A percentile compares a stretch with the other conserved stretches of the same genome.
phyloP scores from a whole-genome alignment of 257 asterid species.

The Voacanga thouarsii region DNA sequence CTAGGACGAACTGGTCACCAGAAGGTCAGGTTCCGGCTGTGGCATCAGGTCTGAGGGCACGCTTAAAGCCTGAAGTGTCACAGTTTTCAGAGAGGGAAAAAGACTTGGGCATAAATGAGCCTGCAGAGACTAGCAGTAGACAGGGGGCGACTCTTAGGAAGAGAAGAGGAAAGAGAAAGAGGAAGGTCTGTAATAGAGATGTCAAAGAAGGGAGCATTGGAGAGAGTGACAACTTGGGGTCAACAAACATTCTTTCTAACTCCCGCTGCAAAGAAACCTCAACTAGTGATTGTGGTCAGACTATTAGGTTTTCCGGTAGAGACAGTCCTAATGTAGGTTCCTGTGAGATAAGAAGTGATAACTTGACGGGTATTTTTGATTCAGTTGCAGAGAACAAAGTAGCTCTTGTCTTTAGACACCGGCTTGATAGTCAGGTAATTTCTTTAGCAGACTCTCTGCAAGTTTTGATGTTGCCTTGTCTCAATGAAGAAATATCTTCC shows the following conservation, averaged over 20 bases:
- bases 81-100: slow-evolving; percentile 36
- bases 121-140: slow-evolving; percentile 28
- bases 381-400: slow-evolving; percentile 56
- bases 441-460: neutral
- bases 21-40: slow-evolving; percentile 32
- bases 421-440: slow-evolving; percentile 89
- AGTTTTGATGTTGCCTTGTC: neutral
- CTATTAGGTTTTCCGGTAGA: slow-evolving; percentile 20
- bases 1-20: slow-evolving; percentile 38
- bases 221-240: slow-evolving; percentile 61
- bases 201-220: slow-evolving; percentile 56
- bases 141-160: slow-evolving; percentile 50
- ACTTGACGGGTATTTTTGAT: slow-evolving; percentile 51
- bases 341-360: slow-evolving; percentile 21
- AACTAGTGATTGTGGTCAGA: slow-evolving; percentile 30
- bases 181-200: slow-evolving; percentile 48
- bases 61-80: slow-evolving; percentile 34
- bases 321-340: slow-evolving; percentile 28
- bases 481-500: neutral
- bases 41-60: slow-evolving; percentile 22
- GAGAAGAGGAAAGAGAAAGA: slow-evolving; percentile 71
- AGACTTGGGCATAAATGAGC: slow-evolving; percentile 20
- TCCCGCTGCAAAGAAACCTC: slow-evolving; percentile 44
- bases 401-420: slow-evolving; percentile 72
- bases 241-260: slow-evolving; percentile 39